Base-by-base conservation (phyloP, 2,329 filamentous ascomycete species). In the Paradendryphiella salina region DNA sequence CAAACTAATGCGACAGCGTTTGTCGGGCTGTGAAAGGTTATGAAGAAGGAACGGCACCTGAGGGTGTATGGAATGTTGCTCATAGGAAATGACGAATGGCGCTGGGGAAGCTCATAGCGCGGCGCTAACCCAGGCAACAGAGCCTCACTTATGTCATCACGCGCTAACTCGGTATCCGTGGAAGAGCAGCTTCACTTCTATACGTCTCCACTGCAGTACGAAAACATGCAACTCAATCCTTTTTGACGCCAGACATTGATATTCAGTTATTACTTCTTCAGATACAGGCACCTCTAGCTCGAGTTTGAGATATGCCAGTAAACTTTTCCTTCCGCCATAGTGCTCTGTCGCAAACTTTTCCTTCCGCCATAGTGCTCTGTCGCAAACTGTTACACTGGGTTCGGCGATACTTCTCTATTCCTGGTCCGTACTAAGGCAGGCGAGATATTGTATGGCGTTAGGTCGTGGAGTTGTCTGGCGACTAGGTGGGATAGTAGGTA, bases 31-130 rank as follows among this genome's bases (percentile, higher is more conserved):
- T 26, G 10, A 35, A 50, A 14, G 18, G 26, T 48, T 46, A 40
- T 26, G 52, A 48, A 36, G 49, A 50, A 50, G 38, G 47, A 57
- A 55, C 31, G 54, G 36, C 50, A 52, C 51, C 42, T 44, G 50
- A 29, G 49, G 50, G 54, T 60, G 52, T 47, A 41, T 46, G 56
- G 48, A 54, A 34, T 54, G 54, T 54, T 61, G 54, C 54, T 56
- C 44, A 48, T 35, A 21, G 40, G 42, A 51, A 54, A 61, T 60
- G 59, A 61, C 56, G 56, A 54, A 57, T 60, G 45, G 59, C 52
- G 42, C 37, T 52, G 44, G 51, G 38, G 43, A 39, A 47, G 47
- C 46, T 49, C 42, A 38, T 50, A 54, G 56, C 56, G 53, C 52
- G 44, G 34, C 48, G 58, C 54, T 53, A 60, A 57, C 46, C 35